Evolutionary conservation across 805 yeast genomes (phyloP).

Genomic region (Starmerella sp.): DNA sequence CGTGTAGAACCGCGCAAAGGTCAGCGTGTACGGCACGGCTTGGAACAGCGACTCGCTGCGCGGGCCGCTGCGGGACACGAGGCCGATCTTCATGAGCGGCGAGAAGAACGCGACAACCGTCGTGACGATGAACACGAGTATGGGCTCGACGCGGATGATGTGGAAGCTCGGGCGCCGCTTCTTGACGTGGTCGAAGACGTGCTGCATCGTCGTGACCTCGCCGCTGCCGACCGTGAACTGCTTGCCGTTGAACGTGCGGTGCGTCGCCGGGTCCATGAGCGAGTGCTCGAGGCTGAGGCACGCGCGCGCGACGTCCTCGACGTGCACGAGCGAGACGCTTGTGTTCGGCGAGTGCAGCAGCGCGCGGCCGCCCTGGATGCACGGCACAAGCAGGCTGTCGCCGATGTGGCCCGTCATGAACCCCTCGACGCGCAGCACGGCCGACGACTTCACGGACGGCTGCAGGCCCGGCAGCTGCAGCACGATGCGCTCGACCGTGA

Average conservation of each 20-base stretch:
- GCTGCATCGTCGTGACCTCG: conserved; percentile 21
- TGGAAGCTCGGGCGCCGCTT: conserved; percentile 11
- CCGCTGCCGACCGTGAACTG: conserved; percentile 19
- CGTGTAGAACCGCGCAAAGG: conserved; percentile 23
- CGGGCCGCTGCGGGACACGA: neutral
- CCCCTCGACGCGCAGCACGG: conserved; percentile 23
- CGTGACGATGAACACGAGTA: conserved; percentile 18
- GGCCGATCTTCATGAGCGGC: conserved; percentile 4
- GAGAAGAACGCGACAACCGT: conserved; percentile 12
- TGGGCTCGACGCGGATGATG: conserved; percentile 19
- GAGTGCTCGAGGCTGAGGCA: conserved; percentile 31
- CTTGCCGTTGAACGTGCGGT: conserved; percentile 7
- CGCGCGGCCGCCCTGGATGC: conserved; percentile 17
- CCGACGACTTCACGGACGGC: conserved; percentile 11
- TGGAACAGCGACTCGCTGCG: conserved; percentile 18
- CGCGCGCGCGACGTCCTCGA: conserved; percentile 33
- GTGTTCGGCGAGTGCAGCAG: conserved; percentile 21
- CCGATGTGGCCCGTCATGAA: conserved; percentile 24
- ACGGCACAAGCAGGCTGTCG: conserved; percentile 23
- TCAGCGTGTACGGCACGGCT: conserved; percentile 16
- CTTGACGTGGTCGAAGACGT: conserved; percentile 19
- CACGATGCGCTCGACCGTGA: conserved; percentile 20
- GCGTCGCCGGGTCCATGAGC: conserved; percentile 22
- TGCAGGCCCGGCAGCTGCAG: neutral
- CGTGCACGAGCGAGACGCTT: conserved; percentile 26